Evolutionary conservation across 2,329 filamentous ascomycete species (phyloP).

Genomic region (Fusarium sp.): DNA sequence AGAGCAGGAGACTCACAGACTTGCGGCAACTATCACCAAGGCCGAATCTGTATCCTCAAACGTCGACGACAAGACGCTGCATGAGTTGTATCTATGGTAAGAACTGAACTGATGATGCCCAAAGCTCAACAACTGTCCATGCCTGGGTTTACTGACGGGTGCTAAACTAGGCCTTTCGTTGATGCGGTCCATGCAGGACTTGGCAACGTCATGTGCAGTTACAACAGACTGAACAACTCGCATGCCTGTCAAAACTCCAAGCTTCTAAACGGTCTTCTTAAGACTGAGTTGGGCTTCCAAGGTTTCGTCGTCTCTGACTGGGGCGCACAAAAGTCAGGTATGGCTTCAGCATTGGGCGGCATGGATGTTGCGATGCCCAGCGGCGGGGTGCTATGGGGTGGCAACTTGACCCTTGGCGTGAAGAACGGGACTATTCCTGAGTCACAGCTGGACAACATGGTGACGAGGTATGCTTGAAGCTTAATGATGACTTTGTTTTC

Average conservation of each 20-base stretch:
- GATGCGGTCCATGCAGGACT: constrained; percentile 82
- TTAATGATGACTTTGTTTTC: not conserved
- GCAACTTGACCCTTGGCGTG: constrained; percentile 21
- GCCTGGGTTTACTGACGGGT: no score
- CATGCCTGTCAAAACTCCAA: constrained; percentile 38
- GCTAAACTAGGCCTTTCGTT: constrained; percentile 69
- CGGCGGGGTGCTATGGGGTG: constrained; percentile 5
- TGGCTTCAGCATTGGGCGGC: constrained; percentile 20
- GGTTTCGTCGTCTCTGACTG: constrained; percentile 74
- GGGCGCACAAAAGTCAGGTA: constrained; percentile 17
- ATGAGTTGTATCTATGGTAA: constrained; percentile 81
- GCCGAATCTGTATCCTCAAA: constrained; percentile 15
- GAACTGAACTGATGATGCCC: not conserved
- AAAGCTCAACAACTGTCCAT: no score
- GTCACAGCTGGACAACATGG: constrained; percentile 27
- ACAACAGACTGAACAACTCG: constrained; percentile 78
- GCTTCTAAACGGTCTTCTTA: constrained; percentile 63
- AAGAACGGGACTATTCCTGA: constrained; percentile 27
- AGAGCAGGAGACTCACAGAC: constrained; percentile 16
- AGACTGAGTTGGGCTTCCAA: constrained; percentile 80
- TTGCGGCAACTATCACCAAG: not conserved
- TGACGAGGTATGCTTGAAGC: constrained; percentile 6
- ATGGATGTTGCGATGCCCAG: constrained; percentile 52
- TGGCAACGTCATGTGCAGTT: constrained; percentile 84
- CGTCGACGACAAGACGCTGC: constrained; percentile 39